phyloP scores from a whole-genome alignment of 805 yeast species.

The Kregervanrija delftensis region DNA sequence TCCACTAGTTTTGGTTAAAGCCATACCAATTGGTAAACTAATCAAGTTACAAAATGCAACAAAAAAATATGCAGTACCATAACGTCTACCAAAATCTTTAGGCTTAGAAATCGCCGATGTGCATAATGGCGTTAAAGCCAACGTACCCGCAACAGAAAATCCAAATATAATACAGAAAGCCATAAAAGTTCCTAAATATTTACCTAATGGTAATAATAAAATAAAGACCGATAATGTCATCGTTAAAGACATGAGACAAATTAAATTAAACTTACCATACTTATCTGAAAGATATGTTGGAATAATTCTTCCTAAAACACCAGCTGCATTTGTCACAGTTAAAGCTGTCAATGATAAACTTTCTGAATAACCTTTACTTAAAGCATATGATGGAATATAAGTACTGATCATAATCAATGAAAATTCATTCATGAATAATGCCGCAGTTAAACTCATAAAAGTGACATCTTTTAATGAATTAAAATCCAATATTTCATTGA shows the following conservation, averaged over 20 bases:
- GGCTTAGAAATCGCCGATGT: constrained; percentile 60
- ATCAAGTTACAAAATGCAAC: constrained; percentile 38
- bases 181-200: constrained; percentile 34
- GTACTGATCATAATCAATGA: constrained; percentile 46
- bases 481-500: constrained; percentile 31
- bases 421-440: constrained; percentile 44
- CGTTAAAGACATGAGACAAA: constrained; percentile 31
- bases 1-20: constrained; percentile 22
- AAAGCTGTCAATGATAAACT: constrained; percentile 35
- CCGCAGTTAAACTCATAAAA: constrained; percentile 33
- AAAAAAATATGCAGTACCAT: constrained; percentile 59
- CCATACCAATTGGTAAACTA: constrained; percentile 39
- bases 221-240: constrained; percentile 39
- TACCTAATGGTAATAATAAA: constrained; percentile 61
- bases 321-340: constrained; percentile 36
- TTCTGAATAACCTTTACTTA: constrained; percentile 39
- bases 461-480: constrained; percentile 34
- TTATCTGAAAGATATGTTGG: constrained; percentile 40
- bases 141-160: constrained; percentile 52
- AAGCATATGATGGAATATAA: constrained; percentile 52
- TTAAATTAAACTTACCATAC: constrained; percentile 39
- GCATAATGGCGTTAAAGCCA: constrained; percentile 63
- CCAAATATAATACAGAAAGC: constrained; percentile 52
- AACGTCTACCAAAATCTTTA: constrained; percentile 59
- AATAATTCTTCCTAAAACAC: constrained; percentile 39